Evolutionary conservation across 2,329 filamentous ascomycete genomes (phyloP).

Genomic region (Blastomyces gilchristii): DNA sequence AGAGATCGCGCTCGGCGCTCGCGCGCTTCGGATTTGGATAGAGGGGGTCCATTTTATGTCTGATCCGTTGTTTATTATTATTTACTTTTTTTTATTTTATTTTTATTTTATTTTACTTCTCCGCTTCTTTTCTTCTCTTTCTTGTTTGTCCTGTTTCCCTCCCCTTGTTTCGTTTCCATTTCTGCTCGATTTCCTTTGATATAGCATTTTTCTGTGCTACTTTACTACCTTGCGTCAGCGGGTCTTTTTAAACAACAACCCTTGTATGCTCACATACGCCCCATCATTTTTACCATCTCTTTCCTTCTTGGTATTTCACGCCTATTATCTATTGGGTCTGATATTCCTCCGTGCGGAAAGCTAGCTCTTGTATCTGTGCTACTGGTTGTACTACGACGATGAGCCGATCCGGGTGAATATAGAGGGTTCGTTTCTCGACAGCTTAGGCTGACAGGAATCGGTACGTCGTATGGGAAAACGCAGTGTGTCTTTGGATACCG

Average conservation of each 20-base stretch:
- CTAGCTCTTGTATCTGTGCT: neutral
- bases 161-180: neutral
- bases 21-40: neutral
- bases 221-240: conserved; percentile 21
- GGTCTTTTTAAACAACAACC: conserved; percentile 1
- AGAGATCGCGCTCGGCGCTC: neutral
- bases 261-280: neutral
- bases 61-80: neutral
- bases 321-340: neutral
- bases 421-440: neutral
- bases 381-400: conserved; percentile 4
- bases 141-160: neutral
- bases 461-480: neutral
- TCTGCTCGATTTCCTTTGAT: conserved; percentile 11
- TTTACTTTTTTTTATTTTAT: neutral
- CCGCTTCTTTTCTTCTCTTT: neutral
- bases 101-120: neutral
- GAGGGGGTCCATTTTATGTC: neutral
- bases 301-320: neutral
- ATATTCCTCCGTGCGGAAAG: neutral
- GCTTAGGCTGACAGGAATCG: neutral
- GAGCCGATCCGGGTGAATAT: neutral
- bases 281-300: conserved; percentile 3
- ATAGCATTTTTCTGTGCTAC: conserved; percentile 17
- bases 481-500: neutral